Percentiles rank a stretch among this genome's conserved stretches.
Conservation (phyloP, 768 basidiomycete species). For the Lactarius evosmus region DNA sequence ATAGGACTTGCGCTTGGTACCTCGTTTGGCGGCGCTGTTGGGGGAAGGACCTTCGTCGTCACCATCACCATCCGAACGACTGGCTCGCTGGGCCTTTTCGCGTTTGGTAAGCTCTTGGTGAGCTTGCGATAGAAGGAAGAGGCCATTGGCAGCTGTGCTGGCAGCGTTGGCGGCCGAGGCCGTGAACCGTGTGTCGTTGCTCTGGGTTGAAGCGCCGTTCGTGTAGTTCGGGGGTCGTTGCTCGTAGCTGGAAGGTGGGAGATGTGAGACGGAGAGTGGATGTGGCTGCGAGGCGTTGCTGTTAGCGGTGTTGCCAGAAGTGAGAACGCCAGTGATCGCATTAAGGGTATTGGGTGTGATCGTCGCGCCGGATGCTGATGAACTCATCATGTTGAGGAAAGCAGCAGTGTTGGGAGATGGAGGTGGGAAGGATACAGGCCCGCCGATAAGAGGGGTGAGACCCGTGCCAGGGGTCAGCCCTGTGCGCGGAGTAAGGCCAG, state of each 20-base stretch:
- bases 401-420: conserved; percentile 87
- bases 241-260: conserved; percentile 27
- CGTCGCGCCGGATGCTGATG: conserved; percentile 40
- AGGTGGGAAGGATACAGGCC: conserved; percentile 73
- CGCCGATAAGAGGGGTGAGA: conserved; percentile 76
- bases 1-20: conserved; percentile 67
- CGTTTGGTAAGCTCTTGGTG: conserved; percentile 95
- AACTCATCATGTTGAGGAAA: conserved; percentile 86
- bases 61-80: conserved; percentile 33
- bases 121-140: conserved; percentile 91
- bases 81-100: conserved; percentile 77
- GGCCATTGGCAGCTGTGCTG: conserved; percentile 79
- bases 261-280: conserved; percentile 38
- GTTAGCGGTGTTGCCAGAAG: conserved; percentile 52
- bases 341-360: conserved; percentile 69
- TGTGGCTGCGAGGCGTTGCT: conserved; percentile 51
- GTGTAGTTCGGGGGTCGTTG: conserved; percentile 27
- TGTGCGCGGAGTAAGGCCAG: conserved; percentile 82
- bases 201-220: conserved; percentile 20
- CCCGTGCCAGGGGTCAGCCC: conserved; percentile 87
- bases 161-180: conserved; percentile 54
- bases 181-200: conserved; percentile 32
- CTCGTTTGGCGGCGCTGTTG: conserved; percentile 45
- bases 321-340: conserved; percentile 75
- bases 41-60: conserved; percentile 32